phyloP scores from a whole-genome alignment of 768 basidiomycete species.

The Panus rudis region DNA sequence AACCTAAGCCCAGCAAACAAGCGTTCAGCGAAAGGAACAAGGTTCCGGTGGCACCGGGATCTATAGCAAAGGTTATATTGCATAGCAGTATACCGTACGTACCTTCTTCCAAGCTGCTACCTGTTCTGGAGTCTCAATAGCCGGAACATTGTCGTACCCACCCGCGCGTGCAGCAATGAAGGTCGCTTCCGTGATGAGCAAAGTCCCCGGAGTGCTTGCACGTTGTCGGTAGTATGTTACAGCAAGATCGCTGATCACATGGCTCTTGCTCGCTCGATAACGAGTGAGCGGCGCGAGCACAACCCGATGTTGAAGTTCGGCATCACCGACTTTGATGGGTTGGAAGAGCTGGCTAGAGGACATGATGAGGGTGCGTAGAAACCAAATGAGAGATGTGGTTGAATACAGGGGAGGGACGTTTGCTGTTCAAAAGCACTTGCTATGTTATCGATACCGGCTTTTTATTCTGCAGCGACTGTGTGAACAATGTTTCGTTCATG shows the following conservation, averaged over 20 bases:
- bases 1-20: conserved; percentile 30
- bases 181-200: conserved; percentile 54
- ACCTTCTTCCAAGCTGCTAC: conserved; percentile 43
- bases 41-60: neutral
- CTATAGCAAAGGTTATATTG: neutral
- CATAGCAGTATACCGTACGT: conserved; percentile 3
- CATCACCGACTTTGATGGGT: conserved; percentile 36
- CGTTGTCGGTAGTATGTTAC: conserved; percentile 46
- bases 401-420: too few species aligned
- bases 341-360: conserved; percentile 46
- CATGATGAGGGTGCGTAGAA: too few species aligned
- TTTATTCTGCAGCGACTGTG: too few species aligned
- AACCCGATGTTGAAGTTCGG: conserved; percentile 41
- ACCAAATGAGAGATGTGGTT: too few species aligned
- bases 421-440: too few species aligned
- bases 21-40: neutral
- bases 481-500: too few species aligned
- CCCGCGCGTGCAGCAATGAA: conserved; percentile 43
- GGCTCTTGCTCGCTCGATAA: conserved; percentile 27
- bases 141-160: conserved; percentile 46
- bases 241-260: conserved; percentile 31
- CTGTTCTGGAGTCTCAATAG: conserved; percentile 60
- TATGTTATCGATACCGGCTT: too few species aligned
- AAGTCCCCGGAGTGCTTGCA: conserved; percentile 38
- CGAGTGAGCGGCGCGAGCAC: conserved; percentile 51